Evolutionary conservation across 2,329 filamentous ascomycete genomes (phyloP).

Genomic region (Xylaria sp.): DNA sequence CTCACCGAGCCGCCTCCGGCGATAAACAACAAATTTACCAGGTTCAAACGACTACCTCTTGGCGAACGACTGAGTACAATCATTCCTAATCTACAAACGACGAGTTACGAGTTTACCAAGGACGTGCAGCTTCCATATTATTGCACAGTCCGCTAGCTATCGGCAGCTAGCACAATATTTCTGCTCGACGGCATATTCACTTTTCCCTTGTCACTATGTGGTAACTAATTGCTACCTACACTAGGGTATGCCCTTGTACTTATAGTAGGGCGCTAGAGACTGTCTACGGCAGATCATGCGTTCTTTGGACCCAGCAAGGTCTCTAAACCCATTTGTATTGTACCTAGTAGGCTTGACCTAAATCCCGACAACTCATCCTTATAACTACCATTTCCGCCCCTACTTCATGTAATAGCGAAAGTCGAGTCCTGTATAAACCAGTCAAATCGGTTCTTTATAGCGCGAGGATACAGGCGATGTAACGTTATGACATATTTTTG

Average conservation of each 20-base stretch:
- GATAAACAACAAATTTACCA: constrained; percentile 19
- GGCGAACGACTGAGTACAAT: constrained; percentile 8
- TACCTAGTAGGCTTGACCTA: not conserved
- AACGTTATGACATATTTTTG: constrained; percentile 30
- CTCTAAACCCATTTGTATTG: not conserved
- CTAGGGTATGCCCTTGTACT: not conserved
- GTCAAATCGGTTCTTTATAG: constrained; percentile 9
- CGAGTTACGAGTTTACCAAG: not conserved
- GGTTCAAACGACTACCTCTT: constrained; percentile 10
- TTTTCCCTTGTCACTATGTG: not conserved
- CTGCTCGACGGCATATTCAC: not conserved
- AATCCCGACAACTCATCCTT: constrained; percentile 22
- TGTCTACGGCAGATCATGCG: not conserved
- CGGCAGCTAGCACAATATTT: not conserved
- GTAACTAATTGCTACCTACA: not conserved
- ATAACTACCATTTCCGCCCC: constrained; percentile 1
- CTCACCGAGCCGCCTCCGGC: constrained; percentile 33
- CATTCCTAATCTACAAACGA: not conserved
- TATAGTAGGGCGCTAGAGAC: constrained; percentile 11
- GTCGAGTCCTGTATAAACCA: constrained; percentile 6
- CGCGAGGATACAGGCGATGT: constrained; percentile 22
- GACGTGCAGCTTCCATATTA: not conserved
- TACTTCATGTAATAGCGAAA: constrained; percentile 7
- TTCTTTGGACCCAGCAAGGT: constrained; percentile 3
- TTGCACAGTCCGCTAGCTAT: constrained; percentile 1